These are phyloP conservation scores for Taiozyma sp. DNA, from an alignment of 1,139 yeast genomes.

Conservation along the genomic window DNA sequence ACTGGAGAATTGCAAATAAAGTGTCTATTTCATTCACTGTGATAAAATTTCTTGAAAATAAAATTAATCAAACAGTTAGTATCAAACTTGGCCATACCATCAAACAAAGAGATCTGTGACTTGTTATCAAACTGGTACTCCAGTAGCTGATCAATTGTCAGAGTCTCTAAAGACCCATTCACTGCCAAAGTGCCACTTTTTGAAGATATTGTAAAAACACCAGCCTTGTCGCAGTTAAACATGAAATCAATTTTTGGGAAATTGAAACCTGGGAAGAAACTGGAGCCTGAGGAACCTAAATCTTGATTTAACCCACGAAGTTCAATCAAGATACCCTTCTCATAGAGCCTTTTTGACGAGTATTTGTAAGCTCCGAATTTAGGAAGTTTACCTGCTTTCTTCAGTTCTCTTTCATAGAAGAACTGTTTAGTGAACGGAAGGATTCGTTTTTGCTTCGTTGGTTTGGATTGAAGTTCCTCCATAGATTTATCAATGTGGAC, in stretches of 20 bases:
- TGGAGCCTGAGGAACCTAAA: conserved; percentile 33
- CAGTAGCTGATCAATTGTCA: conserved; percentile 53
- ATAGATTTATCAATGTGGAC: conserved; percentile 64
- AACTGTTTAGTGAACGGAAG: conserved; percentile 77
- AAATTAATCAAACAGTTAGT: conserved; percentile 62
- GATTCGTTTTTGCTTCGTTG: conserved; percentile 44
- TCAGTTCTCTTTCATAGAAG: conserved; percentile 70
- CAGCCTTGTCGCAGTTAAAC: conserved; percentile 72
- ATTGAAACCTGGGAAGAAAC: conserved; percentile 38
- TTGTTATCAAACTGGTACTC: conserved; percentile 57
- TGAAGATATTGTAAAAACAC: conserved; percentile 69
- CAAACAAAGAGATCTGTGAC: conserved; percentile 49
- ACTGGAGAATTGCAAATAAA: too few relatives aligned
- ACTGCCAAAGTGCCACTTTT: conserved; percentile 36
- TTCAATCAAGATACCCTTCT: conserved; percentile 62
- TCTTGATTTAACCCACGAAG: conserved; percentile 46
- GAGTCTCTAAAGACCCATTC: conserved; percentile 19
- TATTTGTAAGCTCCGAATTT: conserved; percentile 83
- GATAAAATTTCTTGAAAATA: conserved; percentile 69
- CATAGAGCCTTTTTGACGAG: conserved; percentile 70
- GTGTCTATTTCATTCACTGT: conserved; percentile 2
- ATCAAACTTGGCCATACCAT: conserved; percentile 62
- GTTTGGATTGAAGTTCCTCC: conserved; percentile 51
- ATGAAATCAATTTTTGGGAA: conserved; percentile 70
- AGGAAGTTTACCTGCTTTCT: conserved; percentile 61